phyloP scores from a whole-genome alignment of 805 yeast species.

The Zygoascus biomembranicola region DNA sequence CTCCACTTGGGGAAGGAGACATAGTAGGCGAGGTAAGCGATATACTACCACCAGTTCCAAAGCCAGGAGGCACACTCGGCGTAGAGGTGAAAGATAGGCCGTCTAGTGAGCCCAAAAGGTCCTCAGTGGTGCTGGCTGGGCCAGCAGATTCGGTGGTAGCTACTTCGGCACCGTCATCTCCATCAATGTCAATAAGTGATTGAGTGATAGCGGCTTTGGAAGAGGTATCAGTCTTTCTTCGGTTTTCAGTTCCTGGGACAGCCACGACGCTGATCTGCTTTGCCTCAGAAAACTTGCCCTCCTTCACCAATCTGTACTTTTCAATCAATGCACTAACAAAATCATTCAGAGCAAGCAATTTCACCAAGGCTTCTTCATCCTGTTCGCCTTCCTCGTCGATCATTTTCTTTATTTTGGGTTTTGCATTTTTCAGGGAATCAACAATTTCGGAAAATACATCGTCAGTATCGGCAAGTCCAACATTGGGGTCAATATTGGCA shows the following conservation, averaged over 20 bases:
- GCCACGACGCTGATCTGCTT: constrained; percentile 29
- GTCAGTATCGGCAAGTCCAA: constrained; percentile 32
- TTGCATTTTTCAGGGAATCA: constrained; percentile 69
- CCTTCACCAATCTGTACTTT: constrained; percentile 57
- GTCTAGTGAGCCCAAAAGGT: constrained; percentile 67
- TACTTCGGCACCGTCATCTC: constrained; percentile 29
- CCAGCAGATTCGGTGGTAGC: constrained; percentile 27
- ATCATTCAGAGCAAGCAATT: constrained; percentile 64
- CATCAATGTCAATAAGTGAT: constrained; percentile 71
- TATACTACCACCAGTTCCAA: constrained; percentile 50
- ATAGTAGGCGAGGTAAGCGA: constrained; percentile 32
- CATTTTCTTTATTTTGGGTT: constrained; percentile 78
- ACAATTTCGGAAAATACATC: constrained; percentile 79
- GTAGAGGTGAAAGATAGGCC: constrained; percentile 44
- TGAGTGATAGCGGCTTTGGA: constrained; percentile 34
- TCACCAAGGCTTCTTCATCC: constrained; percentile 54
- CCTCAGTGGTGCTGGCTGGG: constrained; percentile 45
- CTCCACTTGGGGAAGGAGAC: constrained; percentile 20
- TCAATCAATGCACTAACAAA: constrained; percentile 58
- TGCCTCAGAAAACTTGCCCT: constrained; percentile 56
- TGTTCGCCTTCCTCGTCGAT: constrained; percentile 64
- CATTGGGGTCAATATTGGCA: constrained; percentile 28
- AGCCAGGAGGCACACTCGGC: constrained; percentile 4
- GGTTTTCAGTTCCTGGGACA: constrained; percentile 32
- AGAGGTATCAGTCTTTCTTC: constrained; percentile 13